Base-by-base conservation (phyloP, 2,329 filamentous ascomycete genomes). In the Colletotrichum scovillei region DNA sequence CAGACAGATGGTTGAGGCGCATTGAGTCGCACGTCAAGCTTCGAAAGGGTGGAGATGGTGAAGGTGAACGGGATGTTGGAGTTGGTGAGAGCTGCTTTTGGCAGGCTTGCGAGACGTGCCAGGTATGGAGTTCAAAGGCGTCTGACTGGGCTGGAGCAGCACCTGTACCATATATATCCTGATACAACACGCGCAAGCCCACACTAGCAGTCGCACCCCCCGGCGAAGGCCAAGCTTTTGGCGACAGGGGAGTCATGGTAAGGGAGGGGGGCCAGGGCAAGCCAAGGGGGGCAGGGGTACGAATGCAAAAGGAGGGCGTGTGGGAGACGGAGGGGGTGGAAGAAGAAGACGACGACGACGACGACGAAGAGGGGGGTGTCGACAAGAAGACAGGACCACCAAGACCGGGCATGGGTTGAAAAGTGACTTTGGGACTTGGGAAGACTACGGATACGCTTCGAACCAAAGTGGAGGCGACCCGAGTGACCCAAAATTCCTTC, bases 31-130 rank as follows among this genome's bases (percentile, higher is more conserved):
- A 73, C 71, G 55, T 66, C 71, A 71, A 57, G 69, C 65, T 66
- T 70, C 60, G 67, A 62, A 42, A 57, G 67, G 60, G 67, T 73
- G 71, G 60, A 71, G 68, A 32, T 69, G 28, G 58, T n/a, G 19
- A 46, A 53, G 28, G 49, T 32, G 22, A 63, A 55, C 28, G 67
- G 42, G 62, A 60, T 70, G 55, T 70, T 69, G 65, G 26, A 67
- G 35, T 59, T 63, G 53, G 74, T 76, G 58, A 67, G 35, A 26
- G 62, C 63, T 52, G 46, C 63, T 74, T 74, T 72, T 72, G 67
- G 76, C 76, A 78, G 76, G 77, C 77, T 76, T 77, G 71, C 77
- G 75, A 79, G 76, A 78, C 77, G 73, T 75, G 78, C 77, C 77
- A 76, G 78, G 77, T 78, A 64, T 73, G 71, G 63, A 69, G 59